phyloP scores from a whole-genome alignment of 257 asterid species.

The Przewalskia tangutica region DNA sequence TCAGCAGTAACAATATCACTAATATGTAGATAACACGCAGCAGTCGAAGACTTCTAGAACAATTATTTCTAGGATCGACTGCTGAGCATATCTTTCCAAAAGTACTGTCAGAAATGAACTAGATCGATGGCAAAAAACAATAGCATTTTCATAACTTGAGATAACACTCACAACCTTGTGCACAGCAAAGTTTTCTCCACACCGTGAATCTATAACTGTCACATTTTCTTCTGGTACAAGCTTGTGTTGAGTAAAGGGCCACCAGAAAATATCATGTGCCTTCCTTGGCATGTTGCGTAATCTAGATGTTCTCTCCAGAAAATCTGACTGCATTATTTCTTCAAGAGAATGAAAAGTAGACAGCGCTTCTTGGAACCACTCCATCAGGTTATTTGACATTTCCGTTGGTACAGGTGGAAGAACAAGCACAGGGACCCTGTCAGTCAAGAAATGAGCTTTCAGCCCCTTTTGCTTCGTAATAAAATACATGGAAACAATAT shows the following conservation, averaged over 20 bases:
- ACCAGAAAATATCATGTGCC: conserved; percentile 76
- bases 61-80: not conserved
- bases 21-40: not conserved
- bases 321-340: conserved; percentile 62
- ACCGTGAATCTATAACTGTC: conserved; percentile 93
- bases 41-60: not conserved
- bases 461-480: not conserved
- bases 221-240: conserved; percentile 70
- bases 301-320: conserved; percentile 46
- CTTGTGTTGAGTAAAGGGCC: conserved; percentile 99
- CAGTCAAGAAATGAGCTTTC: not conserved
- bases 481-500: not conserved
- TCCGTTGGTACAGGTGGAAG: conserved; percentile 82
- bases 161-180: conserved; percentile 42
- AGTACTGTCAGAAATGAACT: not conserved
- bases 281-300: conserved; percentile 61
- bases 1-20: not conserved
- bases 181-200: conserved; percentile 89
- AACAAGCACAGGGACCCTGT: conserved; percentile 80
- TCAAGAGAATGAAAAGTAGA: conserved; percentile 56
- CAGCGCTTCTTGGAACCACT: conserved; percentile 74
- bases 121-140: not conserved
- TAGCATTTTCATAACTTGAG: not conserved
- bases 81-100: not conserved
- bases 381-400: conserved; percentile 61